phyloP scores from a whole-genome alignment of 345 rosid genomes.

The Gossypioides kirkii region DNA sequence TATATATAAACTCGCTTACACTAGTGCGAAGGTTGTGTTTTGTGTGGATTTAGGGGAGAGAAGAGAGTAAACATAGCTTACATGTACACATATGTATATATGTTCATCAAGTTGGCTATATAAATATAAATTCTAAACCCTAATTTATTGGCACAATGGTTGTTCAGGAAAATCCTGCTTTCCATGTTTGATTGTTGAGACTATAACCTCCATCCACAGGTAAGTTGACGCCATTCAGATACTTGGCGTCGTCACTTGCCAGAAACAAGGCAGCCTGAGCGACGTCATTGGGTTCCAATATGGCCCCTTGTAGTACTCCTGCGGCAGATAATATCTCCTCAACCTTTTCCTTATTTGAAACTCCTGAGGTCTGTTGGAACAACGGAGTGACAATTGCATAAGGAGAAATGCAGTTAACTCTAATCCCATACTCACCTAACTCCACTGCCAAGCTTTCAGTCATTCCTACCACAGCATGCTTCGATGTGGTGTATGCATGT shows the following conservation, averaged over 20 bases:
- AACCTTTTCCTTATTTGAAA: background rate
- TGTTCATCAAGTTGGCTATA: background rate
- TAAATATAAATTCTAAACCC: background rate
- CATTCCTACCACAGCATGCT: conserved; percentile 24
- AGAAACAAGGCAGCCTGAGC: conserved; percentile 19
- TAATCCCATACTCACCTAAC: conserved; percentile 23
- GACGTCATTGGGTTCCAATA: conserved; percentile 2
- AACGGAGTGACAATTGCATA: background rate
- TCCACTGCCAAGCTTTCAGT: conserved; percentile 14
- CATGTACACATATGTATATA: background rate
- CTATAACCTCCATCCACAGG: conserved; percentile 36
- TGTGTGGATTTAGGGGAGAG: no score
- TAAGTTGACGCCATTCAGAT: conserved; percentile 37
- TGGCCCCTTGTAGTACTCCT: conserved; percentile 2
- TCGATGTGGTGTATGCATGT: conserved; percentile 43
- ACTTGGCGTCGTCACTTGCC: conserved; percentile 39
- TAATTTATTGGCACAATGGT: background rate
- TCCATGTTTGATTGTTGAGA: conserved; percentile 1
- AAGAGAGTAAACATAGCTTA: background rate
- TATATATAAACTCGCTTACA: no score
- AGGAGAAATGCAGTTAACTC: conserved; percentile 29
- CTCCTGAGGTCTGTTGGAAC: background rate
- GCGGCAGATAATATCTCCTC: background rate
- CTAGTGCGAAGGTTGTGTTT: no score
- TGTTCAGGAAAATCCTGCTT: background rate